Evolutionary conservation across 805 yeast genomes (phyloP), one percentile per base, ranked within the genome.

Genomic region (Osmozyma mogii): DNA sequence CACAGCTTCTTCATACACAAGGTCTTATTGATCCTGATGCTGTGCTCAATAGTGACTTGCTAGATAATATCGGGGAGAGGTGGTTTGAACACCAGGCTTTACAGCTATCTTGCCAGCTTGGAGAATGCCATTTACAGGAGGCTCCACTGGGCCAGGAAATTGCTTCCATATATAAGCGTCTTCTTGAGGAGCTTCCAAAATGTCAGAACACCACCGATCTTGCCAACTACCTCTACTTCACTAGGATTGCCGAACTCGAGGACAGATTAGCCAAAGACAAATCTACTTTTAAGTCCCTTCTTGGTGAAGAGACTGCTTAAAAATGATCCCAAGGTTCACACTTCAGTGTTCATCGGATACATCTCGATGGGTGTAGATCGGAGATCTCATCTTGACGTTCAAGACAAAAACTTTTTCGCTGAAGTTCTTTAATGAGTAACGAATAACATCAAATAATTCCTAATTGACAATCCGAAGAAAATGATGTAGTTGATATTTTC

Each of bases 1-100:
- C 61, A 1, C 70, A 64, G 41, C 42, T 63, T 6, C 47, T 64
- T 5, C 67, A 63, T 30, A 47, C 50, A 2, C 48, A 50, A 25
- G 55, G 52, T 2, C 42, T 58, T 13, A 43, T 53, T 13, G 46
- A 48, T n/a, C 52, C 54, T 1, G 45, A 40, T 4, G 34, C 25
- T 17, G 40, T 47, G 7, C 21, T 29, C 1, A 15, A 38, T 8
- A 27, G 40, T 7, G 47, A 43, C n/a, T 28, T 37, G 22, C 45
- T 62, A 4, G 40, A 40, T 4, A 42, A 38, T 5, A 45, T 61
- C n/a, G 40, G 44, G 6, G 15, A 36, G 3, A 45, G 45, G 13
- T 60, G 65, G 65, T 53, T 39, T 25, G 30, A 36, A 21, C 65
- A 60, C 31, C 42, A 37, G 26, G 40, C 53, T 22, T 47, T 54